Percentiles rank a stretch among this genome's conserved stretches.
phyloP scores from a whole-genome alignment of 805 yeast genomes.

The Saccharomycopsis fermentans region DNA sequence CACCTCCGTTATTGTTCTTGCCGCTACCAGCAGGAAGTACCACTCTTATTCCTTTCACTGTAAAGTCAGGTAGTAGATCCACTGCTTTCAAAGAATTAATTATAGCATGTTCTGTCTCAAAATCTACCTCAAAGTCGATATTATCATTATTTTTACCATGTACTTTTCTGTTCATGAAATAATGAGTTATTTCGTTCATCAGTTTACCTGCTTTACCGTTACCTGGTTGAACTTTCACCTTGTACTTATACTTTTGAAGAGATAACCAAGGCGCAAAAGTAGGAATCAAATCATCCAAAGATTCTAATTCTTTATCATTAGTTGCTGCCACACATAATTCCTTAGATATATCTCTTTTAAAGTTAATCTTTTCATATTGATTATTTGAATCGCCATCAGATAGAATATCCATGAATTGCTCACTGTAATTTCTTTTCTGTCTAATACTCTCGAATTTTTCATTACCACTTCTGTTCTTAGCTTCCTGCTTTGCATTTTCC shows the following conservation, averaged over 20 bases:
- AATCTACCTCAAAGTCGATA: constrained; percentile 38
- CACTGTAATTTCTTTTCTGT: constrained; percentile 17
- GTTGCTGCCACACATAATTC: neutral
- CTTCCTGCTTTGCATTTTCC: constrained; percentile 20
- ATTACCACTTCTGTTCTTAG: constrained; percentile 21
- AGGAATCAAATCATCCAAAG: constrained; percentile 52
- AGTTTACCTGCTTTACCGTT: constrained; percentile 82
- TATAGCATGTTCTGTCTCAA: constrained; percentile 59
- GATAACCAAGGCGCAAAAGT: constrained; percentile 92
- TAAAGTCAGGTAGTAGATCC: constrained; percentile 57
- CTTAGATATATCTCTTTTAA: neutral
- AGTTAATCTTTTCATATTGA: constrained; percentile 24
- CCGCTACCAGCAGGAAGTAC: constrained; percentile 40
- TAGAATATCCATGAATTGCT: constrained; percentile 15
- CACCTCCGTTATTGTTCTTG: constrained; percentile 19
- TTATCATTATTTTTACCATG: constrained; percentile 24
- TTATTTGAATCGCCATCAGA: constrained; percentile 20
- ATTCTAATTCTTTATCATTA: constrained; percentile 38
- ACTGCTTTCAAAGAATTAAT: constrained; percentile 48
- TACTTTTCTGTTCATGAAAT: constrained; percentile 42
- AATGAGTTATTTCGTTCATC: constrained; percentile 53
- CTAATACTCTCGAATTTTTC: neutral
- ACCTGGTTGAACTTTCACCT: constrained; percentile 73
- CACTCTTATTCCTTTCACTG: constrained; percentile 63
- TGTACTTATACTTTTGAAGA: constrained; percentile 61